Evolutionary conservation across 192 early-diverging fungal species (phyloP), one percentile per base, ranked within the genome.

Genomic region (Coemansia sp.): DNA sequence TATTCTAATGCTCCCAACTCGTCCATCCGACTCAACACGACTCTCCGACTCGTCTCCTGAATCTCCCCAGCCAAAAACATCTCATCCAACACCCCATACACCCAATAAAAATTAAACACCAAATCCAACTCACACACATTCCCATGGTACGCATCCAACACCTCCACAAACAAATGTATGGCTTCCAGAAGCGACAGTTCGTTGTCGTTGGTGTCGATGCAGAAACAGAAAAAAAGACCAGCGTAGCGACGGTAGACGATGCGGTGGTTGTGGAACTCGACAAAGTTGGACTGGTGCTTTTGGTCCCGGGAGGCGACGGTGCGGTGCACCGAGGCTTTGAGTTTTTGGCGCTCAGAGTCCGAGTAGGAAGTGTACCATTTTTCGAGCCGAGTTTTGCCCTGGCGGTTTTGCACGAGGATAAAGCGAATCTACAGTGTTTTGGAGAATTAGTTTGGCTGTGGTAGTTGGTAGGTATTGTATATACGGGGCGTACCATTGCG

Each of bases 91-190:
- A 98, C 96, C 2, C 90, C 86, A 84, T 99, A 99, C 2, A 98
- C 96, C 87, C 89, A 90, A 81, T 95, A 97, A 81, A 97, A 96
- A 83, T 99, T 97, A 75, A 99, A 97, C 12, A 99, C 95, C 47
- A 98, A 84, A 77, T 98, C 94, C 32, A 98, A 85, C 78, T 99
- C 96, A 72, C 95, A 98, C 5, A 99, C 97, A 56, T 98, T 99
- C 32, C 92, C 92, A 77, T 98, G 98, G 84, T 97, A 99, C 19
- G 93, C 86, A 75, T 99, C 97, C 37, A 99, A 78, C 0, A 99
- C 93, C 79, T 99, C 97, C 9, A 99, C 97, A 87, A 99, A 98
- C 65, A 99, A 90, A 70, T 99, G 97, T 41, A 99, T 98, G 0
- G 94, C 94, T 72, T 99, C 97, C 27, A 99, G 75, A 64, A 93